Base-by-base conservation (phyloP, 257 asterid species). In the Ehretia macrophylla region DNA sequence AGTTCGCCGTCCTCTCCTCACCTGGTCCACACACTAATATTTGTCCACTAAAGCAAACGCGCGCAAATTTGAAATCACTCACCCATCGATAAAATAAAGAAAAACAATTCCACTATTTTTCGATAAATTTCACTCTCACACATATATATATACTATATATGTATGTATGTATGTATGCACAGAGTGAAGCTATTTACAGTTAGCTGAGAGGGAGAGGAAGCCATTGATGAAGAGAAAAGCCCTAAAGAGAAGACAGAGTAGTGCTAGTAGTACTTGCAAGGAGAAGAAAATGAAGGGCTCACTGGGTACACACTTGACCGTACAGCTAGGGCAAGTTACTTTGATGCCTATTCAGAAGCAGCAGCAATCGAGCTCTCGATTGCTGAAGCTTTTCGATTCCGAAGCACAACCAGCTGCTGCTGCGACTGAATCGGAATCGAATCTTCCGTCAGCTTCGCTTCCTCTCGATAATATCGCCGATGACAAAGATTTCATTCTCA, bases 401-500 rank as follows among this genome's bases (percentile, higher is more conserved):
- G 83, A 80, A 52, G 67, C 79, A 32, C 71, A 21, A 23, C 37
- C 71, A n/a, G 42, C 58, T 14, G 63, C 77, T 14, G 79, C 69
- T 44, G 51, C n/a, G n/a, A n/a, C 76, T 18, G 35, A 51, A 10
- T 58, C 53, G 49, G 27, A 48, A 0, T 13, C 59, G 11, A 47
- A 22, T 14, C 51, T 55, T 13, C 71, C 62, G 8, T 62, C 62
- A 16, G 44, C 58, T 60, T 42, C 47, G 47, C 60, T 65, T 21
- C 56, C 79, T 16, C 60, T 73, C 44, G 79, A 68, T 58, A 69
- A 27, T 1, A 68, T 45, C 0, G 35, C 18, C 22, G 86, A 79
- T 46, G 94, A 75, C 45, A 85, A 75, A 40, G 93, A 81, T 59
- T 83, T 74, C 71, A 88, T 92, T 72, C 99, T 88, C 64, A 92